Evolutionary conservation across 2,329 filamentous ascomycete genomes (phyloP).

Genomic region (Ciborinia camelliae): DNA sequence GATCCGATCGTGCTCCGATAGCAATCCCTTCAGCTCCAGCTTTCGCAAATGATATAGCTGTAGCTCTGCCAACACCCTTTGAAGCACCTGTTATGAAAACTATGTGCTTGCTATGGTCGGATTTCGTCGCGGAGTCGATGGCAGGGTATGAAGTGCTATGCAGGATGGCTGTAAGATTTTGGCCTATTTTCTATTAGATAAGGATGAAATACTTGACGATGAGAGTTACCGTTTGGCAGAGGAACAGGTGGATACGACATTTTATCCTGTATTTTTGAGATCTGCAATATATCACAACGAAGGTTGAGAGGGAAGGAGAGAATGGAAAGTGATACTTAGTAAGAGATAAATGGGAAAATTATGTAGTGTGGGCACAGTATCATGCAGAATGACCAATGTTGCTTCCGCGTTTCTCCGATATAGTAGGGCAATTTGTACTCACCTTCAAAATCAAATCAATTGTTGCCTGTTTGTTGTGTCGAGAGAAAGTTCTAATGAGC

Average conservation of each 20-base stretch:
- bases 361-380: neutral
- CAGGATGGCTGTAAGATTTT: slow-evolving; percentile 19
- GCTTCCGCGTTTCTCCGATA: neutral
- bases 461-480: neutral
- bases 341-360: neutral
- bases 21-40: slow-evolving; percentile 28
- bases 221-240: slow-evolving; percentile 11
- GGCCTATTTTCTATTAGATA: neutral
- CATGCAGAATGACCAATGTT: neutral
- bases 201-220: neutral
- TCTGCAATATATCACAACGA: neutral
- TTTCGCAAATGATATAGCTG: slow-evolving; percentile 29
- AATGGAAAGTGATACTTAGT: neutral
- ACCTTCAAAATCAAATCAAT: neutral
- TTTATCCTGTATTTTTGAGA: neutral
- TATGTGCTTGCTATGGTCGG: slow-evolving; percentile 24
- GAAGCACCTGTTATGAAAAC: slow-evolving; percentile 31
- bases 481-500: neutral
- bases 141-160: slow-evolving; percentile 51
- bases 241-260: slow-evolving; percentile 16
- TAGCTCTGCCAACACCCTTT: slow-evolving; percentile 28
- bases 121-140: slow-evolving; percentile 43
- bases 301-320: neutral
- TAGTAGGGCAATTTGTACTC: neutral
- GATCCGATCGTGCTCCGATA: slow-evolving; percentile 25